Conservation (phyloP, 345 rosid genomes). For the Citrus reticulata region DNA sequence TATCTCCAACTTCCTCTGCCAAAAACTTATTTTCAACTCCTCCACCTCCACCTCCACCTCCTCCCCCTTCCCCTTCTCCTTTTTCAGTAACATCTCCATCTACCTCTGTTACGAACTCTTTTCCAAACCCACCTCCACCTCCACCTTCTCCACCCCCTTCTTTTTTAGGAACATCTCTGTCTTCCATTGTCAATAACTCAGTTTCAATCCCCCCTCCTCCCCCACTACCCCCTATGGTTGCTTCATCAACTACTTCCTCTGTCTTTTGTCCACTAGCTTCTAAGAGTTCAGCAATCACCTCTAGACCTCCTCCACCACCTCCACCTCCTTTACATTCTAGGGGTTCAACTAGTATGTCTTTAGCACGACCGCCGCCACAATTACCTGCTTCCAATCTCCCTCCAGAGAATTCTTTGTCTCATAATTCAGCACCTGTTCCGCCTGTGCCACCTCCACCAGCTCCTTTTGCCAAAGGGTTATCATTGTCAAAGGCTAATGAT, state of each 20-base stretch:
- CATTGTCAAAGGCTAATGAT: constrained; percentile 14
- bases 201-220: constrained; percentile 22
- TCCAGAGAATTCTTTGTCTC: constrained; percentile 13
- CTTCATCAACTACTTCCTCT: constrained; percentile 24
- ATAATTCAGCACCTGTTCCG: constrained; percentile 22
- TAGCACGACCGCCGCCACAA: constrained; percentile 29
- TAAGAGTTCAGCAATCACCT: constrained; percentile 13
- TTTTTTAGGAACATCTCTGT: constrained; percentile 5
- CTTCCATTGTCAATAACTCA: not conserved
- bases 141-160: constrained; percentile 9
- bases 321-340: constrained; percentile 35
- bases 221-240: constrained; percentile 21
- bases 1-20: constrained; percentile 2
- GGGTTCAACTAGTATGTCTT: constrained; percentile 16
- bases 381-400: constrained; percentile 17
- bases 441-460: constrained; percentile 68
- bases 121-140: constrained; percentile 4
- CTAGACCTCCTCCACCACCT: constrained; percentile 49
- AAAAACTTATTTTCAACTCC: constrained; percentile 11
- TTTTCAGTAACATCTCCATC: no score
- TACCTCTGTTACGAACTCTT: not conserved
- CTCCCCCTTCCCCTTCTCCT: not conserved
- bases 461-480: constrained; percentile 33
- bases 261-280: constrained; percentile 20
- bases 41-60: constrained; percentile 20